Evolutionary conservation across 139 green algal genomes (phyloP), one percentile per base, ranked within the genome.

Genomic region (Closterium sp.): DNA sequence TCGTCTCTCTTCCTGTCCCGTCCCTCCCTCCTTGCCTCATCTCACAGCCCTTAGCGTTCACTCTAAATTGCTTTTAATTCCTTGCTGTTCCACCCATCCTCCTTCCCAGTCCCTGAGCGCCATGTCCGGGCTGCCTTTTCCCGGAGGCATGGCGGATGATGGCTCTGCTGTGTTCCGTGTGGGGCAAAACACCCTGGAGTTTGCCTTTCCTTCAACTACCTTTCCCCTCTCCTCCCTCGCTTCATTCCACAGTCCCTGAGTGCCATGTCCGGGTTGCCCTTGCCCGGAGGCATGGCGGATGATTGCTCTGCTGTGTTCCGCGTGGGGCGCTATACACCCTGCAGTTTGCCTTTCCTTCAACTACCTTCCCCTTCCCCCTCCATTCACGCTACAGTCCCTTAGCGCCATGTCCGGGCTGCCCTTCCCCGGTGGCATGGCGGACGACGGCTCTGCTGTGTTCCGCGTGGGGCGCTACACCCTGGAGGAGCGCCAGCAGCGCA

Each of bases 401-500:
- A 79, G 62, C 62, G 62, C 62, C 17, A 22, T 79, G 62, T 2
- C 17, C 5, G 62, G 62, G 62, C 62, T 79, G 62, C 62, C 62
- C 62, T 24, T 79, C 21, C 85, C 85, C 22, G 1, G n/a, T n/a
- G n/a, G n/a, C n/a, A n/a, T 19, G 28, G 85, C 1, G 21, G 85
- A 31, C 9, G 90, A 19, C 22, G 28, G 30, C 38, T 13, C 3
- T 50, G 38, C 4, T 24, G 91, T 31, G 29, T 92, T 86, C 88
- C 42, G 30, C 27, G 24, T 85, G 11, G 92, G 91, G 24, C 86
- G 92, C 27, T 94, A 94, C 19, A 97, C 96, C 2, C 86, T 95
- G 19, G 96, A 97, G 86, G 97, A 98, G 94, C 91, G 97, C 1
- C 87, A 95, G 45, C 90, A 95, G 88, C 96, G 96, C 85, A 98